Percentiles rank a stretch among this genome's conserved stretches.
These are phyloP conservation scores for Myxozyma melibiosi DNA, from an alignment of 805 yeast species.

Conservation along the genomic window DNA sequence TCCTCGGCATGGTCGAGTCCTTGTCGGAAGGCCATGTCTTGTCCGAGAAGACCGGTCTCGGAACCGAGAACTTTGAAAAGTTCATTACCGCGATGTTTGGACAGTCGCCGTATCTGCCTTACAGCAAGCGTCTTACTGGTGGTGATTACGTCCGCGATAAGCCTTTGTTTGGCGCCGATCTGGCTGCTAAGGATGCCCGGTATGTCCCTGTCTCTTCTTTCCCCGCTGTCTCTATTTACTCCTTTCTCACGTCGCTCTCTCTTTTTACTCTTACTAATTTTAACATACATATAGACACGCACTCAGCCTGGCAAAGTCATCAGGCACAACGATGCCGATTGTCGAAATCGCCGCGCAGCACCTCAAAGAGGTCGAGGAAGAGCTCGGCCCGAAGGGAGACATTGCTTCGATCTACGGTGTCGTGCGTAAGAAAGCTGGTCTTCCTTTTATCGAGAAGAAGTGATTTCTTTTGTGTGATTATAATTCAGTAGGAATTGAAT, in stretches of 20 bases:
- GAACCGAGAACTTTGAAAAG: constrained; percentile 29
- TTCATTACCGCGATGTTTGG: constrained; percentile 34
- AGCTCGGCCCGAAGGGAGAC: constrained; percentile 35
- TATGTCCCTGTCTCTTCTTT: neutral
- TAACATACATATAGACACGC: constrained; percentile 31
- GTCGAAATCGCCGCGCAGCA: constrained; percentile 33
- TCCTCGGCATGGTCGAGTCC: constrained; percentile 39
- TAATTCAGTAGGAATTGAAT: too few relatives aligned
- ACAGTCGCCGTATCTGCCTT: constrained; percentile 27
- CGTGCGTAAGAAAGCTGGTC: constrained; percentile 37
- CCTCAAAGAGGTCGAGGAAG: constrained; percentile 30
- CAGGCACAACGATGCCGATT: constrained; percentile 33
- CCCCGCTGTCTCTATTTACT: too few relatives aligned
- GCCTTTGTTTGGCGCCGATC: constrained; percentile 36
- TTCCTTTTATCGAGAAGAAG: constrained; percentile 37
- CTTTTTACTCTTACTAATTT: neutral
- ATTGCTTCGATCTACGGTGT: constrained; percentile 38
- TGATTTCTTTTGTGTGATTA: neutral
- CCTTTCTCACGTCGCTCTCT: neutral
- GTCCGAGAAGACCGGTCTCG: constrained; percentile 38
- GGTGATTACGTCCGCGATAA: constrained; percentile 35
- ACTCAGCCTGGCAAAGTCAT: constrained; percentile 33
- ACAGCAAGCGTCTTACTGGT: constrained; percentile 29
- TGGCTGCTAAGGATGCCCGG: constrained; percentile 37
- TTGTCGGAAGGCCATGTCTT: constrained; percentile 36